Conservation (phyloP, 73 alveolate species). For the Symbiodinium pilosum region DNA sequence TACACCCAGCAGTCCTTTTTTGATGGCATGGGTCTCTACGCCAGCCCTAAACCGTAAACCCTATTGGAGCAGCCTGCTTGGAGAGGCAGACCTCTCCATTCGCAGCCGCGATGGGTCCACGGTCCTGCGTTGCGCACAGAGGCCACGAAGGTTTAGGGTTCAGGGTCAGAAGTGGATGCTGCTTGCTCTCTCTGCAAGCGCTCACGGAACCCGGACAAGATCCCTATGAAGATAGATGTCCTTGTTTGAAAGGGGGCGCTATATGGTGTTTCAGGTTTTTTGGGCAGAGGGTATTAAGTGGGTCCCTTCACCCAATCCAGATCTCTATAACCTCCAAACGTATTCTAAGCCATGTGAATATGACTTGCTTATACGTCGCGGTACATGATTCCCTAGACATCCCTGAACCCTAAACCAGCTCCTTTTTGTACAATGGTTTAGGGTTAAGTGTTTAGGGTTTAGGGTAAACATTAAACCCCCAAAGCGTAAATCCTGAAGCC, state of each 20-base stretch:
- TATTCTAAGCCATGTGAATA: too few species aligned
- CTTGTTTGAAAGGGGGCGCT: not conserved
- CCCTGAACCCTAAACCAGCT: too few species aligned
- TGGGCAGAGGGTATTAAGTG: not conserved
- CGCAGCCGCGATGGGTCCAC: not conserved
- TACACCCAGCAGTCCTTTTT: not conserved
- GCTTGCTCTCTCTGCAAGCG: too few species aligned
- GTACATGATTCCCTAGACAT: too few species aligned
- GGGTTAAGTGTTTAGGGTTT: too few species aligned
- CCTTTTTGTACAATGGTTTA: too few species aligned
- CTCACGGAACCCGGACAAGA: too few species aligned
- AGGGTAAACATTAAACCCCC: not conserved
- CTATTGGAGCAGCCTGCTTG: not conserved
- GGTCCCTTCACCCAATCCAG: too few species aligned
- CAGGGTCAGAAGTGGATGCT: too few species aligned
- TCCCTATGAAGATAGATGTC: not conserved
- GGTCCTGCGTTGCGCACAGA: not conserved
- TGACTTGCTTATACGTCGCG: too few species aligned
- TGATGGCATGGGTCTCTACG: not conserved
- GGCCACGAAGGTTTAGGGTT: not conserved
- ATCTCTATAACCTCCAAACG: too few species aligned
- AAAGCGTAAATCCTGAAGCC: not conserved
- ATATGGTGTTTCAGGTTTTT: too few species aligned
- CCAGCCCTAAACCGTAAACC: not conserved
- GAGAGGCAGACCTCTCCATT: not conserved